phyloP scores from a whole-genome alignment of 2,329 filamentous ascomycete species.

The Alternaria sp. region DNA sequence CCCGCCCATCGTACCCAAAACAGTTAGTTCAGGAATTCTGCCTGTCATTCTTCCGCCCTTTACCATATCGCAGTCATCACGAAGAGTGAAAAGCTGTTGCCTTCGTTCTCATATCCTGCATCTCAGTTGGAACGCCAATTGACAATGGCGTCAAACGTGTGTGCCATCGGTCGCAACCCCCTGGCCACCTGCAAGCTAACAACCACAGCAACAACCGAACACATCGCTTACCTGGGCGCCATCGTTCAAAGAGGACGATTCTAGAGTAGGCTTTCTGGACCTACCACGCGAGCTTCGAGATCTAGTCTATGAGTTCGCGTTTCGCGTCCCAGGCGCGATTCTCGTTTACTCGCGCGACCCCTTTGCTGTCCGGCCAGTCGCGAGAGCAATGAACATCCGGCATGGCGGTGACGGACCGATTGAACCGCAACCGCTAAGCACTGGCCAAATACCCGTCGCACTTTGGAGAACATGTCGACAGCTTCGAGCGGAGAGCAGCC shows the following conservation, averaged over 20 bases:
- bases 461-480: constrained; percentile 52
- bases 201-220: constrained; percentile 9
- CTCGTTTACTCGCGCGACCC: constrained; percentile 37
- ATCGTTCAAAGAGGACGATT: constrained; percentile 26
- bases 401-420: constrained; percentile 32
- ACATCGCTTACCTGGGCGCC: constrained; percentile 27
- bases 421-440: constrained; percentile 31
- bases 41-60: background rate
- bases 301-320: constrained; percentile 33
- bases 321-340: constrained; percentile 37
- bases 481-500: constrained; percentile 52
- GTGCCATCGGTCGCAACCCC: background rate
- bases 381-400: constrained; percentile 35
- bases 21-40: background rate
- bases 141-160: background rate
- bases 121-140: background rate
- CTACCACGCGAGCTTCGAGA: constrained; percentile 45
- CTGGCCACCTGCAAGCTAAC: constrained; percentile 2
- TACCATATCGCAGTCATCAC: background rate
- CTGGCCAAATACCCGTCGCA: constrained; percentile 24
- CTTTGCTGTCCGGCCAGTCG: constrained; percentile 16
- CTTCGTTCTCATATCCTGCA: background rate
- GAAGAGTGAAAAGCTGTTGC: background rate
- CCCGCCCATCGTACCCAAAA: background rate
- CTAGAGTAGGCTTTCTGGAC: constrained; percentile 36